Conservation (phyloP, 2,329 filamentous ascomycete genomes). For the Venturia aucupariae region DNA sequence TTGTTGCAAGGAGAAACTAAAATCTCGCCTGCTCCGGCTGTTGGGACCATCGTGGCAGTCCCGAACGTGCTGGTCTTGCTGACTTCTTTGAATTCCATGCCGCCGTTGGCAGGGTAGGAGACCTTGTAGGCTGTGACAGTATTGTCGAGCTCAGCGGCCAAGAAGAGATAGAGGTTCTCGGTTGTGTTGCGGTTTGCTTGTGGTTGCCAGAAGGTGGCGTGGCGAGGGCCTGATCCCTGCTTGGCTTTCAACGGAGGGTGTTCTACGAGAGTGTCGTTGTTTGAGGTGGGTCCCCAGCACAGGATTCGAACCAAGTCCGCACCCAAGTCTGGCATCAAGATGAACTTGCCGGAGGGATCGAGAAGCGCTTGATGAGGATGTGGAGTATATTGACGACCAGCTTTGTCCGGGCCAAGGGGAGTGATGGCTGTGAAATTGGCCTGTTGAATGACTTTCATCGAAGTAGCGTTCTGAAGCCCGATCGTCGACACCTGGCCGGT, state of each 20-base stretch:
- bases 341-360: constrained; percentile 30
- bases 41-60: constrained; percentile 33
- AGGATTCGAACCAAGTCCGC: constrained; percentile 30
- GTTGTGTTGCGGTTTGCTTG: not conserved
- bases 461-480: not conserved
- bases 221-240: constrained; percentile 28
- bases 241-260: not conserved
- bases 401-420: constrained; percentile 10
- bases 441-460: not conserved
- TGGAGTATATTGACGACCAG: constrained; percentile 23
- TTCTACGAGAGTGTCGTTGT: constrained; percentile 15
- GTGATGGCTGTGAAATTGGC: constrained; percentile 4
- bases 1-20: constrained; percentile 40
- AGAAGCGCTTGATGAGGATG: constrained; percentile 28
- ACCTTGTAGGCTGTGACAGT: constrained; percentile 43
- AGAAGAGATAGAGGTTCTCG: constrained; percentile 21
- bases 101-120: constrained; percentile 33
- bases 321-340: constrained; percentile 30
- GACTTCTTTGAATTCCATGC: constrained; percentile 38
- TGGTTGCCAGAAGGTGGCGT: constrained; percentile 28
- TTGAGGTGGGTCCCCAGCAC: constrained; percentile 20
- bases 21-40: constrained; percentile 48
- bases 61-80: constrained; percentile 42
- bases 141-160: constrained; percentile 43
- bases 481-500: not conserved